Evolutionary conservation across 805 yeast genomes (phyloP), one percentile per base, ranked within the genome.

Genomic region (Candida peoriensis): DNA sequence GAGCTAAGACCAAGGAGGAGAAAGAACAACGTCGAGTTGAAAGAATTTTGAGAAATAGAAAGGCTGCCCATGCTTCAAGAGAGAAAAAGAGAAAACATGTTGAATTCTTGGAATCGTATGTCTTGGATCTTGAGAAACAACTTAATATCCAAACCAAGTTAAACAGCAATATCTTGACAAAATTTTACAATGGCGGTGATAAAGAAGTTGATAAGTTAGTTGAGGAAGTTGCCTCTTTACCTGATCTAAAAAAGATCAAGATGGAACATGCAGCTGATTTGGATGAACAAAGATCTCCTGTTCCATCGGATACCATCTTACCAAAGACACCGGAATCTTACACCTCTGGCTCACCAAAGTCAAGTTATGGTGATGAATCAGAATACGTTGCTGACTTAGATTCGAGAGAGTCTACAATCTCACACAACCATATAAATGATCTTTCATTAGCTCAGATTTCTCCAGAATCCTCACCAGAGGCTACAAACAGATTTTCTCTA

Each of bases 41-140:
- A 63, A 71, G 98, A 33, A 89, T 93, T 33, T 68, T 90, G 50
- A 75, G 98, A 57, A 90, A 90, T 62, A 76, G 97, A 54, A 82
- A 90, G 57, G 97, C 97, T 12, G 98, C 98, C 31, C 97, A 90
- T 58, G 95, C 96, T 34, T 85, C 96, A 20, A 76, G 98, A 47
- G 98, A 93, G 57, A 89, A 90, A 75, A 90, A 90, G 74, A 76
- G 97, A 57, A 76, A 79, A 55, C 95, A 90, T 56, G 81, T 93
- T 38, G 96, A 88, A 60, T 78, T 75, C 43, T 70, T 93, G 47
- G 97, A 90, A 34, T 37, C 49, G 2, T 52, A 52, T 25, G 54
- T 53, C 3, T 27, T 44, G 4, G 54, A 48, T 24, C 13, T 53
- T 26, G 58, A 53, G 37, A 47, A 46, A 36, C 54, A 53, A 28